Base-by-base conservation (phyloP, 805 yeast species). In the Diddensiella santjacobensis region DNA sequence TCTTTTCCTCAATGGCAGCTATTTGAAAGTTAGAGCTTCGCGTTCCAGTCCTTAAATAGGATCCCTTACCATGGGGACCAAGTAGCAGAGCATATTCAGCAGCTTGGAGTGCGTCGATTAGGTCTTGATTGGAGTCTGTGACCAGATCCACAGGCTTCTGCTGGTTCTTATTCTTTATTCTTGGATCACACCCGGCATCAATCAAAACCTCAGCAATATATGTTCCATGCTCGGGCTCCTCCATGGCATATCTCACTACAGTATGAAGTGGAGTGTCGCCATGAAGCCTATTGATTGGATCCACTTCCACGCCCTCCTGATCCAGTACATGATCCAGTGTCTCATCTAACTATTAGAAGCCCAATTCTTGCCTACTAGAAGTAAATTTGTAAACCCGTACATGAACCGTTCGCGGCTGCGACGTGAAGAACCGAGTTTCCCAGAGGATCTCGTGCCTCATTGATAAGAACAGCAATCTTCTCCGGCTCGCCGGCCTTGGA, bases 111-210 rank as follows among this genome's bases (percentile, higher is more conserved):
- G 80, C 68, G 58, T 81, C 80, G 37, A 71, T 71, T 52, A 91
- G 72, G 48, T 78, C 75, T 1, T 72, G 77, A 50, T 81, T 79
- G 19, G 72, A 72, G 5, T 77, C 74, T 22, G 66, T 70, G 13
- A 79, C 82, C 51, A 89, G 71, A 56, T 87, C 88, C 35, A 84
- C 73, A 4, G 98, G 95, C 57, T 78, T 86, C 58, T 83, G 75
- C 20, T 87, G 87, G 35, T 73, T 71, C 31, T 73, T 75, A 61
- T 85, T 85, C 54, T 44, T 47, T 64, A 73, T 58, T 56, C 63
- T 72, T 2, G 95, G 87, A 66, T 90, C 93, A 1, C 93, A 83
- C 2, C 99, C 98, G 23, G 95, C 96, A 59, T 90, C 96, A 36
- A 93, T 71, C 53, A 93, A 75, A 63, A 83, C 84, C 59, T 87